Base-by-base conservation (phyloP, 345 rosid species). In the Schrenkiella parvula region DNA sequence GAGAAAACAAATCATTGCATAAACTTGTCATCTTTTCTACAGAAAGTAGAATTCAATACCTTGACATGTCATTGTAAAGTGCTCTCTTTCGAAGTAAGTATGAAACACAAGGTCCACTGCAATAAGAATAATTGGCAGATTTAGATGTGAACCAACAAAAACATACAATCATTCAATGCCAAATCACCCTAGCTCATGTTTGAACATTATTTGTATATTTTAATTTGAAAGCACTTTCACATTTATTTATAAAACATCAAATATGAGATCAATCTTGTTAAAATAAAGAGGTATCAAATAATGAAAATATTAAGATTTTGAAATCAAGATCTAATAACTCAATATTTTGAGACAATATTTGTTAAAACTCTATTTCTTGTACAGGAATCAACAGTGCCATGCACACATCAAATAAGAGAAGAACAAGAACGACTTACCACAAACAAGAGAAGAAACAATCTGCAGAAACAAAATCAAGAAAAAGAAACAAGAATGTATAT, bases 1-100 rank as follows among this genome's bases (percentile, higher is more conserved):
- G 85, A 43, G 29, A 42, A 59, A 59, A 52, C 14, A 53, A 32
- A 41, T 29, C 55, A 39, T 37, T 41, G n/a, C 25, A 60, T 14
- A 39, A 23, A 23, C 50, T 60, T 35, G 50, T 32, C 17, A 41
- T 31, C 34, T 51, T 25, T 60, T 22, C 6, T 15, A 43, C 28
- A 13, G 32, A 25, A 31, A 44, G 32, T 39, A 11, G 38, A 63
- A 53, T 61, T 32, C 29, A 74, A 48, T 84, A 95, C 99, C 99
- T 95, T 69, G 93, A 83, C 88, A 90, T 83, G 54, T 90, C 95
- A 74, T 82, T 70, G 74, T 84, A 82, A 9, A 84, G 85, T 62
- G 93, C 95, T 68, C 90, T 84, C 72, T 67, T 85, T 12, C 97
- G 88, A 72, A 90, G 85, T 64, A 79, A 19, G 82, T 83, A 90